These are phyloP conservation scores for Xylaria nigripes DNA, from an alignment of 495 filamentous ascomycete genomes.

Conservation along the genomic window DNA sequence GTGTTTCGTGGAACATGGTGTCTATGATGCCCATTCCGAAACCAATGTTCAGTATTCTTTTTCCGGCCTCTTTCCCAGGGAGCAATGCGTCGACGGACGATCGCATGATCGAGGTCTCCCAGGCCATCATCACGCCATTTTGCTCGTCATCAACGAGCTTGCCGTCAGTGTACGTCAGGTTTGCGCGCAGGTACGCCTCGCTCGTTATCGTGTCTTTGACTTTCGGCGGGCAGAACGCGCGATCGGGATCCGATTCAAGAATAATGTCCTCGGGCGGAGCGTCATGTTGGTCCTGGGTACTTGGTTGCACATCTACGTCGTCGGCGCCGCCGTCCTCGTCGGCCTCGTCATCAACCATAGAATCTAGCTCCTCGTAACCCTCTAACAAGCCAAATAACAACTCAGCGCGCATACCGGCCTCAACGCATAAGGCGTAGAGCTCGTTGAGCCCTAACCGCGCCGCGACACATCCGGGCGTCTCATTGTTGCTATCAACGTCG, in stretches of 20 bases:
- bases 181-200: conserved; percentile 66
- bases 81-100: conserved; percentile 51
- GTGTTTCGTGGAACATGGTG: conserved; percentile 62
- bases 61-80: conserved; percentile 37
- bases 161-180: conserved; percentile 62
- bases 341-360: conserved; percentile 52
- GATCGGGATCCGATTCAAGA: conserved; percentile 28
- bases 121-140: conserved; percentile 96
- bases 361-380: conserved; percentile 65
- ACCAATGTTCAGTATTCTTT: conserved; percentile 80
- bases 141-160: conserved; percentile 69
- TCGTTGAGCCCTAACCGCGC: conserved; percentile 57
- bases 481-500: conserved; percentile 72
- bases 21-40: conserved; percentile 98
- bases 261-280: conserved; percentile 16
- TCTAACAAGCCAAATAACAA: conserved; percentile 68
- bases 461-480: conserved; percentile 90
- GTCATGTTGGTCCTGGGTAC: background rate
- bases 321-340: conserved; percentile 40
- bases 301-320: conserved; percentile 10
- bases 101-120: conserved; percentile 89
- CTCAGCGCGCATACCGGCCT: conserved; percentile 88
- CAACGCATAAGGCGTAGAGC: conserved; percentile 77
- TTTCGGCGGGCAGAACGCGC: conserved; percentile 28
- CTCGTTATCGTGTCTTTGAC: conserved; percentile 46